Percentiles rank a stretch among this genome's conserved stretches.
These are phyloP conservation scores for Termitomyces sp. DNA, from an alignment of 768 basidiomycete genomes.

Conservation along the genomic window DNA sequence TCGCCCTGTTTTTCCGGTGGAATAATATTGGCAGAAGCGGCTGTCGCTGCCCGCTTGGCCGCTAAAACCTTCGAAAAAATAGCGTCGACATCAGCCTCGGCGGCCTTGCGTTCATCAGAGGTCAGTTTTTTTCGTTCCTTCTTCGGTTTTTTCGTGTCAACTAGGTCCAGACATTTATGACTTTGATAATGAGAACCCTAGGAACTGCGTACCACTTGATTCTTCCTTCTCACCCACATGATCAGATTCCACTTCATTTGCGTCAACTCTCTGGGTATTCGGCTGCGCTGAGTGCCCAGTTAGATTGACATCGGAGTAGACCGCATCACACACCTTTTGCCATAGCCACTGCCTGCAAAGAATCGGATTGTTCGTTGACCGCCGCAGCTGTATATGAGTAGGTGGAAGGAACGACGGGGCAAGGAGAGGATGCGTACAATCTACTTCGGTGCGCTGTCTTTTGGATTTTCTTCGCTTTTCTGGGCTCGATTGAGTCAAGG, in stretches of 20 bases:
- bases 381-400: neutral
- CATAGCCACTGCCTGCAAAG: neutral
- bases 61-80: slow-evolving; percentile 10
- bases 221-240: neutral
- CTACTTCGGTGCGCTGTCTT: neutral
- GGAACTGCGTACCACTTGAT: neutral
- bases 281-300: neutral
- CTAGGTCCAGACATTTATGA: neutral
- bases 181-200: neutral
- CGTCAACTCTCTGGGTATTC: neutral
- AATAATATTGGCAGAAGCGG: neutral
- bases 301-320: neutral
- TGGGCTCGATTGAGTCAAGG: neutral
- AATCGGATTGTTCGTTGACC: neutral
- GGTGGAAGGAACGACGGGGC: neutral
- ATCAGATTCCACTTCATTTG: neutral
- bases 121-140: slow-evolving; percentile 4
- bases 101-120: slow-evolving; percentile 7
- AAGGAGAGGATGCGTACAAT: neutral
- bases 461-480: slow-evolving; percentile 3
- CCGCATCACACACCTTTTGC: neutral
- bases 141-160: neutral
- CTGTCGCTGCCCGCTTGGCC: slow-evolving; percentile 8
- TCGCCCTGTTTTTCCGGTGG: neutral
- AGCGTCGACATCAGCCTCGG: slow-evolving; percentile 12